These are phyloP conservation scores for Castanospermum australe DNA, from an alignment of 306 rosid genomes.

Conservation along the genomic window DNA sequence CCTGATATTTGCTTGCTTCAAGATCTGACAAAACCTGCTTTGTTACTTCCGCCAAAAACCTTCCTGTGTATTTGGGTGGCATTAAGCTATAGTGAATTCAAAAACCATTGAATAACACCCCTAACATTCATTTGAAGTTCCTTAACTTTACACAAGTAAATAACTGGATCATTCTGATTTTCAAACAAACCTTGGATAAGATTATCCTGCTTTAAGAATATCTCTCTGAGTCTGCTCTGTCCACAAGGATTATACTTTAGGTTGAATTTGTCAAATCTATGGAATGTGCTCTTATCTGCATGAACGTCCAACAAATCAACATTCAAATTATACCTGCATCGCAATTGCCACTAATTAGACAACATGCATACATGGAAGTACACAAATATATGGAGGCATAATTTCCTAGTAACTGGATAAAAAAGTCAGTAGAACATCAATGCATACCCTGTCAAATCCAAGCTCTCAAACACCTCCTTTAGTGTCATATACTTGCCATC, in stretches of 20 bases:
- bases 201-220: conserved; percentile 91
- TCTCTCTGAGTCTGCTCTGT: conserved; percentile 93
- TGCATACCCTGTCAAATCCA: conserved; percentile 58
- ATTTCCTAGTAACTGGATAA: background rate
- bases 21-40: conserved; percentile 79
- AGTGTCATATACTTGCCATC: conserved; percentile 67
- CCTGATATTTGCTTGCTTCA: conserved; percentile 90
- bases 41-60: conserved; percentile 86
- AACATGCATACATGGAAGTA: background rate
- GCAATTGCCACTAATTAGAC: background rate
- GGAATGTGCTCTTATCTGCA: conserved; percentile 94
- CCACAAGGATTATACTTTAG: conserved; percentile 95
- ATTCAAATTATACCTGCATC: conserved; percentile 69
- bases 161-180: conserved; percentile 6
- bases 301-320: conserved; percentile 90
- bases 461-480: conserved; percentile 59
- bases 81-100: conserved; percentile 21
- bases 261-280: conserved; percentile 94
- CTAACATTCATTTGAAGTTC: conserved; percentile 14
- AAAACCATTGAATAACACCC: conserved; percentile 19
- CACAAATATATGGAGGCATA: background rate
- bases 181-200: conserved; percentile 81
- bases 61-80: conserved; percentile 51
- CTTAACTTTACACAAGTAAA: conserved; percentile 5
- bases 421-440: background rate